Evolutionary conservation across 768 basidiomycete species (phyloP).

Genomic region (Tricholoma saponaceum): DNA sequence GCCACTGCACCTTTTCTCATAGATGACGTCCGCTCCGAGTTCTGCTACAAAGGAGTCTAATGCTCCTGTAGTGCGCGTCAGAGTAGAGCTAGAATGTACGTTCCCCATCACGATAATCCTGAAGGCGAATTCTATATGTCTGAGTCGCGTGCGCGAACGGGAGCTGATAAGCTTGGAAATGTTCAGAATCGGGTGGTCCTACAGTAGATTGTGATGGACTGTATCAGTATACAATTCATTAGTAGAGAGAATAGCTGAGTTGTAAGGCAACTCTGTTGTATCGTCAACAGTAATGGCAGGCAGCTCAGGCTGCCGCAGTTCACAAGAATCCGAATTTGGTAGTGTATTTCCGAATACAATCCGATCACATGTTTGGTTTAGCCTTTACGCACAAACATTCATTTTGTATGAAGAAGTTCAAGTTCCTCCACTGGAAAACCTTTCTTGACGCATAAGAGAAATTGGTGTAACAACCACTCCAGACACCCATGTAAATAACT

Average conservation of each 20-base stretch:
- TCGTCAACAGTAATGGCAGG: too few species aligned
- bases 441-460: too few species aligned
- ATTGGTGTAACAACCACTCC: too few species aligned
- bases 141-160: not conserved
- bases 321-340: too few species aligned
- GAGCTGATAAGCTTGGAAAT: not conserved
- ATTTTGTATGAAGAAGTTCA: too few species aligned
- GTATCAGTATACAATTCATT: not conserved
- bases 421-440: too few species aligned
- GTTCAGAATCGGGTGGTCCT: not conserved
- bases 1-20: conserved; percentile 78
- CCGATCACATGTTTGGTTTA: too few species aligned
- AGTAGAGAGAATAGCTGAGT: not conserved
- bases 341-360: too few species aligned
- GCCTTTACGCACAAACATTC: too few species aligned
- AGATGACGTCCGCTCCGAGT: conserved; percentile 79
- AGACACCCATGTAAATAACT: too few species aligned
- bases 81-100: conserved; percentile 62
- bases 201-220: not conserved
- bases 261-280: not conserved
- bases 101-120: conserved; percentile 61
- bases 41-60: conserved; percentile 91
- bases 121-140: not conserved
- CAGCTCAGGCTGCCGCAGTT: too few species aligned
- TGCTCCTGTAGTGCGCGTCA: conserved; percentile 73